Base-by-base conservation (phyloP, 2,329 filamentous ascomycete species). In the Neopestalotiopsis sp. region DNA sequence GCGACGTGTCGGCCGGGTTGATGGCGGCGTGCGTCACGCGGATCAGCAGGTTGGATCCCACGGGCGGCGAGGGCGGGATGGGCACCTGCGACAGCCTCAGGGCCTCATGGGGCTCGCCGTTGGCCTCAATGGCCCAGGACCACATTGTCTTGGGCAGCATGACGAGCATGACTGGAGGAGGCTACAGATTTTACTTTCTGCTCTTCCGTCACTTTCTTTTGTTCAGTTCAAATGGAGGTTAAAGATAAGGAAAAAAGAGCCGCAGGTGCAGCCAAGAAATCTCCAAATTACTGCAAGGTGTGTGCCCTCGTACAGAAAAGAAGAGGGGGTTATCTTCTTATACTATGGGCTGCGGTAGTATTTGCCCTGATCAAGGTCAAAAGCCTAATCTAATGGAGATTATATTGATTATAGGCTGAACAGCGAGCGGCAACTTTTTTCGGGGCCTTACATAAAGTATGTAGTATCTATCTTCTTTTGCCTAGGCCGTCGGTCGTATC, bases 11-110 rank as follows among this genome's bases (percentile, higher is more conserved):
- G 7, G 65, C 69, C 49, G 69, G 69, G 65, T 70, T 70, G 45
- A 70, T 60, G 38, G 38, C 69, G 9, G 69, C 69, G 63, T 70
- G 67, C 24, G 64, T 63, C 32, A 70, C 67, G 49, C 67, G 63
- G 45, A 70, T 52, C 24, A 68, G 60, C n/a, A 70, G 66, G 49
- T 67, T 63, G 62, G 42, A 34, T 4, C 66, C 69, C 24, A 59
- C 58, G 17, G 57, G 56, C 24, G 62, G 56, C 24, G 66, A 14
- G 12, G 66, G n/a, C 12, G 69, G 69, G 17, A 60, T 34, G 4
- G 69, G 62, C 2, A 59, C 49, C 7, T 66, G 57, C 45, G 66
- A 17, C 28, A 70, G 30, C 2, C 17, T 28, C 13, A 70, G 66
- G 30, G 62, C 67, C 38, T 66, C 67, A 6, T 32, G 32, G 49